Evolutionary conservation across 805 yeast genomes (phyloP), one percentile per base, ranked within the genome.

Genomic region (Hanseniaspora pseudoguilliermondii): DNA sequence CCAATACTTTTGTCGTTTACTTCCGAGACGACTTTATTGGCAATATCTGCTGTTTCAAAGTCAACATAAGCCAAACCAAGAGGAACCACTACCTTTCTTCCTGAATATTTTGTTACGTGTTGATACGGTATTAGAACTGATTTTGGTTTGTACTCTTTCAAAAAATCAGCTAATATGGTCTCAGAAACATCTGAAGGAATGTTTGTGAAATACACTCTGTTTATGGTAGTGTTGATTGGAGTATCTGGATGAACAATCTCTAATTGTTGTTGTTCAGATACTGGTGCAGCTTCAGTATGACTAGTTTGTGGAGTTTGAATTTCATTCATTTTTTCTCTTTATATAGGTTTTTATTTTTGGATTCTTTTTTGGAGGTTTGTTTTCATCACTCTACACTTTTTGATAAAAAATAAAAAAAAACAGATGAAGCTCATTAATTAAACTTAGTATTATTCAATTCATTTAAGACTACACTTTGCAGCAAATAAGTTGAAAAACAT

Each of bases 21-120:
- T 55, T 36, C 50, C 3, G 38, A n/a, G 59, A 87, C 75, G 3
- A 89, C 95, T 62, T 71, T 66, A 63, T 72, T 69, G 53, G 90
- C 95, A 41, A 75, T 74, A 54, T 79, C 88, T 58, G 75, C 76
- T 54, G 73, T 75, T 62, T 76, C 83, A 65, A 83, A 91, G 62
- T 88, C 93, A 57, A 88, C 84, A 69, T 86, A 90, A 15, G 95
- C 97, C 63, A 79, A 75, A 3, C 93, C 91, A 60, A 79, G 67
- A 2, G 81, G 78, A 59, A 67, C 72, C 48, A 71, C 74, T 50
- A 69, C 71, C 41, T 63, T 39, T 29, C 25, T 64, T 7, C 63
- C 63, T 46, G 75, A 70, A 57, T 73, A 68, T 13, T 78, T 77
- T 36, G 77, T 71, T 18, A 78, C 71, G 2, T 80, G 76, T 59